Evolutionary conservation across 139 green algal genomes (phyloP).

Genomic region (Micractinium conductrix): DNA sequence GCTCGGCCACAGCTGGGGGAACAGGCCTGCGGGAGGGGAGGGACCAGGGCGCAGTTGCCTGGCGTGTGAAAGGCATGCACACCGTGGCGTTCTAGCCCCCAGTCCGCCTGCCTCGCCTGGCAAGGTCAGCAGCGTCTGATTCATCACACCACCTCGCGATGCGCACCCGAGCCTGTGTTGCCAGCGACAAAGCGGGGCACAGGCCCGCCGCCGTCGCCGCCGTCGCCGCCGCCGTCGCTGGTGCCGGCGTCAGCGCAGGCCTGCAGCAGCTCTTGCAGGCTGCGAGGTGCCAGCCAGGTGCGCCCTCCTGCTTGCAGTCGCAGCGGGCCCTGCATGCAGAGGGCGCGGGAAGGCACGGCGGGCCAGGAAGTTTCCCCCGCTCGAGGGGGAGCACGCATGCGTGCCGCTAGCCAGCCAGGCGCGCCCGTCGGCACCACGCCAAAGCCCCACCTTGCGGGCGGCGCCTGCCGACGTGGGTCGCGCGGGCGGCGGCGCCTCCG

Average conservation of each 20-base stretch:
- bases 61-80: too few relatives aligned
- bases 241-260: background rate
- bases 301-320: background rate
- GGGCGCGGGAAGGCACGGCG: too few relatives aligned
- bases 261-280: background rate
- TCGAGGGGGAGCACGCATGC: too few relatives aligned
- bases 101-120: too few relatives aligned
- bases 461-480: background rate
- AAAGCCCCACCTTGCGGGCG: background rate
- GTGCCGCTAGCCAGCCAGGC: too few relatives aligned
- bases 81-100: too few relatives aligned
- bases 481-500: background rate
- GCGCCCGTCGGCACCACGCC: too few relatives aligned
- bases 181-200: background rate
- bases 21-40: constrained; percentile 51
- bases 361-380: too few relatives aligned
- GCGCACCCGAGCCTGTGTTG: constrained; percentile 6
- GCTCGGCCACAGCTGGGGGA: constrained; percentile 51
- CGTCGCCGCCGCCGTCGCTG: background rate
- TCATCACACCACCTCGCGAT: too few relatives aligned
- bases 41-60: too few relatives aligned
- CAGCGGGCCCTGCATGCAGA: background rate
- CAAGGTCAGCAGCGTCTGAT: too few relatives aligned
- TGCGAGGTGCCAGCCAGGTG: constrained; percentile 7
- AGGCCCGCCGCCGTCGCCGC: background rate